Evolutionary conservation across 2,329 filamentous ascomycete genomes (phyloP).

Genomic region (Aureobasidium sp.): DNA sequence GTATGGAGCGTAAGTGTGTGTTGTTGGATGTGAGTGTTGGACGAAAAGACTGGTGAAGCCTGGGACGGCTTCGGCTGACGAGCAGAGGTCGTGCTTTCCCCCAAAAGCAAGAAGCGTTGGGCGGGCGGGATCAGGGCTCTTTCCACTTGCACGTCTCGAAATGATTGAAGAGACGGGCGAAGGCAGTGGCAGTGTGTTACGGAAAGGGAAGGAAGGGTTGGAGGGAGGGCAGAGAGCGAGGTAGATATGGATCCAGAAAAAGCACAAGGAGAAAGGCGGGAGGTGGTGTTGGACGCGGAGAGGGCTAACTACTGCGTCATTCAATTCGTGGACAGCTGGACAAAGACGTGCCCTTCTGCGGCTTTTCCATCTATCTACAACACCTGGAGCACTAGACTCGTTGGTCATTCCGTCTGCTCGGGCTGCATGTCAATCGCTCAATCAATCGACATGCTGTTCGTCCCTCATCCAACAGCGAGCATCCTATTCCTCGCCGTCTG

Average conservation of each 20-base stretch:
- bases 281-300: conserved; percentile 13
- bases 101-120: conserved; percentile 11
- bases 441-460: background rate
- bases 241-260: conserved; percentile 7
- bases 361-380: conserved; percentile 6
- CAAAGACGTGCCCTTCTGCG: conserved; percentile 6
- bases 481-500: background rate
- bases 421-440: background rate
- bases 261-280: conserved; percentile 12
- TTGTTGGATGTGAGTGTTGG: background rate
- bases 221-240: background rate
- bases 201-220: conserved; percentile 14
- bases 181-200: conserved; percentile 2
- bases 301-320: background rate
- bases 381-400: background rate
- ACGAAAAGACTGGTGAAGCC: conserved; percentile 11
- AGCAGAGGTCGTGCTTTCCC: conserved; percentile 15
- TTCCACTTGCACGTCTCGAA: conserved; percentile 8
- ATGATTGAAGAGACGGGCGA: conserved; percentile 7
- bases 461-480: background rate
- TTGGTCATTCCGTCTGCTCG: background rate
- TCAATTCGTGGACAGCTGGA: conserved; percentile 12
- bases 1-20: conserved; percentile 1
- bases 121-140: background rate
- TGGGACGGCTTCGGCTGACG: conserved; percentile 6